Base-by-base conservation (phyloP, 169 alveolate species). In the Babesia ovis region DNA sequence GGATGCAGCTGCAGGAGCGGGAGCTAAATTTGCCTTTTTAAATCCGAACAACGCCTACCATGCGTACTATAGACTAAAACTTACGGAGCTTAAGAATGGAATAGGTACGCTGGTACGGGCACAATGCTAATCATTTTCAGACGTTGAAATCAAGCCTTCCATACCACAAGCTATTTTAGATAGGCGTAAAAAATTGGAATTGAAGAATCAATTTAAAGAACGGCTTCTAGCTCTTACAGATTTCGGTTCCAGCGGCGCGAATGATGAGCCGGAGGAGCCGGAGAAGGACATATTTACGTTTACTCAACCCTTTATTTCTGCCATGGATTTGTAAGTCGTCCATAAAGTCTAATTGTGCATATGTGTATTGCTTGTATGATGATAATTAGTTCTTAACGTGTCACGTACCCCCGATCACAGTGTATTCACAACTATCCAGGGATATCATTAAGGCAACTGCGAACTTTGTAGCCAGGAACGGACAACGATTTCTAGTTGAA, bases 401-500 rank as follows among this genome's bases (percentile, higher is more conserved):
- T n/a, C n/a, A n/a, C n/a, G n/a, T n/a, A 12, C 51, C 5, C 23
- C 22, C 12, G 14, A 56, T 34, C 9, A 56, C 5, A 22, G 20
- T n/a, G 3, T 4, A 8, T 34, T 56, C 27, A 68, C 3, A 29
- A 1, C 23, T 12, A n/a, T 46, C 3, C 61, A 68, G 86, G 58
- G 98, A 95, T 59, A 90, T 97, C 53, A 96, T 97, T 46, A 95
- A 95, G 85, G 82, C 94, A 56, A 94, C 98, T 34, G 99, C 99
- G 29, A 93, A 92, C 85, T 97, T 94, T 77, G 97, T 95, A 3
- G 98, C 99, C 22, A 94, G 97, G 82, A 96, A 97, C 74, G 99
- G 99, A n/a, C 95, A 94, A 74, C 87, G 92, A 67, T 97, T 96
- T 88, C 92, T 96, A 60, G 85, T 91, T 32, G 99, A 92, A 59